phyloP scores from a whole-genome alignment of 768 basidiomycete genomes.

The Pisolithus microcarpus region DNA sequence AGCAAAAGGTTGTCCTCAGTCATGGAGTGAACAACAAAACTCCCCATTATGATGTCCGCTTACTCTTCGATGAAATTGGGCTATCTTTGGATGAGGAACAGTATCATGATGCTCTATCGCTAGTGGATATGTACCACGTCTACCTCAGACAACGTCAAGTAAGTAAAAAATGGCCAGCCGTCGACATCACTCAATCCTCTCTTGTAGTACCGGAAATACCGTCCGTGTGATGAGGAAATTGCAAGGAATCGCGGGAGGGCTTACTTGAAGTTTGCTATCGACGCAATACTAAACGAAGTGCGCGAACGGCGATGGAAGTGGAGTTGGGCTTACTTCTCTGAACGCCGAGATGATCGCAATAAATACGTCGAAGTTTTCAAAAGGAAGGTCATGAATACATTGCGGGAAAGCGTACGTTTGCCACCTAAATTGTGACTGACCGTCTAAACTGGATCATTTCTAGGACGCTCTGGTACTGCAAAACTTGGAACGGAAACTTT shows the following conservation, averaged over 20 bases:
- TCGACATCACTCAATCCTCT: constrained; percentile 6
- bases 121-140: constrained; percentile 95
- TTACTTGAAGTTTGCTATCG: constrained; percentile 69
- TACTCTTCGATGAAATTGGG: constrained; percentile 90
- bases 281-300: constrained; percentile 75
- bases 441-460: background rate
- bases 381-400: constrained; percentile 51
- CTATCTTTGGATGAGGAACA: constrained; percentile 89
- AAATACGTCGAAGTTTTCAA: constrained; percentile 81
- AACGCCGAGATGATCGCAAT: constrained; percentile 82
- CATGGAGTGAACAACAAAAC: constrained; percentile 64
- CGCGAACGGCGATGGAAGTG: constrained; percentile 78
- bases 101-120: constrained; percentile 86
- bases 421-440: background rate
- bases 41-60: constrained; percentile 80
- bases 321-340: constrained; percentile 88
- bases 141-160: constrained; percentile 82
- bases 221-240: constrained; percentile 59
- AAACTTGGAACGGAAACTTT: constrained; percentile 70
- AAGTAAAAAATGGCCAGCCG: constrained; percentile 11
- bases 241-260: constrained; percentile 54
- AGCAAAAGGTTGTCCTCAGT: constrained; percentile 69
- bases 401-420: constrained; percentile 49
- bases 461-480: constrained; percentile 53
- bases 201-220: constrained; percentile 67